Conservation (phyloP, 2,329 filamentous ascomycete genomes). For the Neodidymelliopsis sp. region DNA sequence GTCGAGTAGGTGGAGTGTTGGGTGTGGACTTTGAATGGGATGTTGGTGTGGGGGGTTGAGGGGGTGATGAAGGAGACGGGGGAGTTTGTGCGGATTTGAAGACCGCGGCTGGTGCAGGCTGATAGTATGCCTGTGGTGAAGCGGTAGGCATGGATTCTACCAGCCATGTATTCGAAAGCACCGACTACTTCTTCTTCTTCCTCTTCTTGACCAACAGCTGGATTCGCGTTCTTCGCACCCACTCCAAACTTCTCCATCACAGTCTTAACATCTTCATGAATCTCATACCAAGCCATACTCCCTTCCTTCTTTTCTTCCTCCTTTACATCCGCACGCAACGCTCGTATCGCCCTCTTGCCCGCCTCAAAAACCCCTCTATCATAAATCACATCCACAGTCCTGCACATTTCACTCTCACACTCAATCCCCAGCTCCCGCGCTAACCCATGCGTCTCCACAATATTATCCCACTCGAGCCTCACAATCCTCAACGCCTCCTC, state of each 20-base stretch:
- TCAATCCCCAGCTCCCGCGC: constrained; percentile 55
- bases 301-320: constrained; percentile 33
- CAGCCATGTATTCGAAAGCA: constrained; percentile 44
- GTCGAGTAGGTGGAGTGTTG: constrained; percentile 27
- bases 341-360: constrained; percentile 36
- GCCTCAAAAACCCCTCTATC: constrained; percentile 48
- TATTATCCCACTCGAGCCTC: constrained; percentile 52
- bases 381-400: constrained; percentile 67
- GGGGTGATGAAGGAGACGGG: constrained; percentile 32
- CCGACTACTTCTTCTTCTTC: constrained; percentile 34
- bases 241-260: constrained; percentile 30
- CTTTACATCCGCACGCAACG: constrained; percentile 29
- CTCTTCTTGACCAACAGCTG: constrained; percentile 3
- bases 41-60: not conserved
- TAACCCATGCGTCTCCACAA: constrained; percentile 64
- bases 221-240: constrained; percentile 28
- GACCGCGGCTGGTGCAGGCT: constrained; percentile 35
- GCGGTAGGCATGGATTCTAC: constrained; percentile 42
- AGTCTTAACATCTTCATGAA: constrained; percentile 24
- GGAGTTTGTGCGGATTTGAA: constrained; percentile 40
- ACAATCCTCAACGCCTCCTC: constrained; percentile 57
- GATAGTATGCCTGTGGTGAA: constrained; percentile 39
- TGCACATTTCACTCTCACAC: constrained; percentile 58
- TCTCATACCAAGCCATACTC: constrained; percentile 39
- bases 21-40: constrained; percentile 32